phyloP scores from a whole-genome alignment of 2,329 filamentous ascomycete species.

The Aureobasidium uvarum region DNA sequence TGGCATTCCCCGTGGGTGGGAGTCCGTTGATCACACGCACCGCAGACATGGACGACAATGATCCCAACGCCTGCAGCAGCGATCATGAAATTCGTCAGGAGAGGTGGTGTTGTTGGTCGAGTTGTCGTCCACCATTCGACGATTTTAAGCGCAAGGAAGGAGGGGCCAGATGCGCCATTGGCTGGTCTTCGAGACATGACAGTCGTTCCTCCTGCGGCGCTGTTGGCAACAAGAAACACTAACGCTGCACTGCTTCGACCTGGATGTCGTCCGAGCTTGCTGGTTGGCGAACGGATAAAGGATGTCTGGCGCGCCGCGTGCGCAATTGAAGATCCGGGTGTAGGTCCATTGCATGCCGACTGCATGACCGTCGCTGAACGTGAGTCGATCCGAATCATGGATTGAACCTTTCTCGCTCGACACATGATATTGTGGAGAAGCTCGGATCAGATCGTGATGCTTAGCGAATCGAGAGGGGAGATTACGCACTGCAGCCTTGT shows the following conservation, averaged over 20 bases:
- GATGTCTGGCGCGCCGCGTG: not conserved
- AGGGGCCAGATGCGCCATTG: constrained; percentile 16
- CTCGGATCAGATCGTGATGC: not conserved
- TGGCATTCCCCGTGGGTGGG: not conserved
- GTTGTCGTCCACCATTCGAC: not conserved
- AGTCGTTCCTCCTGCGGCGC: not conserved
- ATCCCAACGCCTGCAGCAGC: not conserved
- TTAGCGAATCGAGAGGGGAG: not conserved
- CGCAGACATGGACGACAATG: not conserved
- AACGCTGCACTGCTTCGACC: not conserved
- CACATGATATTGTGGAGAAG: not conserved
- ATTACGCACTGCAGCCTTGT: not conserved
- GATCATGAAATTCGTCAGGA: not conserved
- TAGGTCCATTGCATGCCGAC: constrained; percentile 5
- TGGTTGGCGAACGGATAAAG: not conserved
- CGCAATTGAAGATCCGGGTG: not conserved
- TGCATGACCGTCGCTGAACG: not conserved
- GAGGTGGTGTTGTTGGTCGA: not conserved
- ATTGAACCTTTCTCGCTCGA: not conserved
- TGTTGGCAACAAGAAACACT: not conserved
- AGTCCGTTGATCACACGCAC: not conserved
- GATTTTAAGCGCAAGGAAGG: not conserved
- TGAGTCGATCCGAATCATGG: not conserved
- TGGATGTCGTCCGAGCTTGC: not conserved
- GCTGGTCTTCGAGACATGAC: constrained; percentile 8